phyloP scores from a whole-genome alignment of 768 basidiomycete species.

The Dioszegia aurantiaca region DNA sequence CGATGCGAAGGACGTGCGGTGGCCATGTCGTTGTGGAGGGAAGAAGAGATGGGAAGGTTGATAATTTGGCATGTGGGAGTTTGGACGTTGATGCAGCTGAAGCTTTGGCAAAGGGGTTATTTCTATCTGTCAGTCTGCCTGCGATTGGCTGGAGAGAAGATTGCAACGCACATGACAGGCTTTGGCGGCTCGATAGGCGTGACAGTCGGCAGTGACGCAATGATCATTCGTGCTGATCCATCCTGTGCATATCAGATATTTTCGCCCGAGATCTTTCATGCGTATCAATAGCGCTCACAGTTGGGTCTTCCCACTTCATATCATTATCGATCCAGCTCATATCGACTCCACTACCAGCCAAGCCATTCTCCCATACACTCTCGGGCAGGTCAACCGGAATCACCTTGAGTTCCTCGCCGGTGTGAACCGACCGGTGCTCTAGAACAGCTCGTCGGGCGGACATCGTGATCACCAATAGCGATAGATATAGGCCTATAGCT shows the following conservation, averaged over 20 bases:
- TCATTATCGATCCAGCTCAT: conserved; percentile 27
- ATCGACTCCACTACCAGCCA: conserved; percentile 18
- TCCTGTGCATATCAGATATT: conserved; percentile 17
- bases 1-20: conserved; percentile 27
- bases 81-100: conserved; percentile 11
- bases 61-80: conserved; percentile 21
- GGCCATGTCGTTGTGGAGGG: conserved; percentile 15
- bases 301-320: conserved; percentile 17
- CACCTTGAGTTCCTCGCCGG: conserved; percentile 25
- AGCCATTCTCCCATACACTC: background rate
- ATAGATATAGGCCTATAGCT: conserved; percentile 30
- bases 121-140: conserved; percentile 9
- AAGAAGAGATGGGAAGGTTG: conserved; percentile 31
- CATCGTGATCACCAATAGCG: conserved; percentile 17
- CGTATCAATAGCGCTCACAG: conserved; percentile 7
- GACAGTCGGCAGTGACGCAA: conserved; percentile 33
- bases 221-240: conserved; percentile 30
- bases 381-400: conserved; percentile 13
- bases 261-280: background rate
- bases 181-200: conserved; percentile 41
- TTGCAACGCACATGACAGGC: conserved; percentile 28
- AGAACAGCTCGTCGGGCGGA: background rate
- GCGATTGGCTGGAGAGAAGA: background rate
- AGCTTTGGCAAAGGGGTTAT: conserved; percentile 24
- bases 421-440: conserved; percentile 41